Percentiles rank a stretch among this genome's conserved stretches.
phyloP scores from a whole-genome alignment of 805 yeast species.

The Pichia membranifaciens region DNA sequence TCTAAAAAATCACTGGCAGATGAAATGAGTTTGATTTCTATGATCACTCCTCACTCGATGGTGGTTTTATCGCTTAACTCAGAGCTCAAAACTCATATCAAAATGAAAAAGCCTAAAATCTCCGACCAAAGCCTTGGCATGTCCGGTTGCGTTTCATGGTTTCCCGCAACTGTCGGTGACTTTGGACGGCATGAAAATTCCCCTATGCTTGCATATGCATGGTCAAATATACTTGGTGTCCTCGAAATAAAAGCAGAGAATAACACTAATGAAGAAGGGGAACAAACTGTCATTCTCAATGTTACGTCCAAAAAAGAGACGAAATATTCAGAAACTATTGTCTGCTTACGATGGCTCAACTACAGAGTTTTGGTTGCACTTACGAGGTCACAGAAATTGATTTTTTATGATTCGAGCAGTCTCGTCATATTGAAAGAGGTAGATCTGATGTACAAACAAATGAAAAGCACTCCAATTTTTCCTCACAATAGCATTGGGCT shows the following conservation, averaged over 20 bases:
- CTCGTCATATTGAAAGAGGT: conserved; percentile 32
- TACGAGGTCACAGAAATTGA: conserved; percentile 41
- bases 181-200: conserved; percentile 23
- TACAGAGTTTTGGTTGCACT: conserved; percentile 35
- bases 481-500: conserved; percentile 14
- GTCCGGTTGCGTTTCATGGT: conserved; percentile 56
- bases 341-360: conserved; percentile 53
- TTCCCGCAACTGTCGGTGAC: conserved; percentile 40
- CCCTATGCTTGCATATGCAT: conserved; percentile 59
- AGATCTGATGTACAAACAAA: conserved; percentile 37
- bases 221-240: conserved; percentile 57
- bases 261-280: conserved; percentile 22
- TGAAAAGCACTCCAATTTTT: conserved; percentile 20
- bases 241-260: conserved; percentile 32
- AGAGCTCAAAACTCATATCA: conserved; percentile 46
- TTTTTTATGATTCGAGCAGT: conserved; percentile 36
- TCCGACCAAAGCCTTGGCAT: conserved; percentile 26
- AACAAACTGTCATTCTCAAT: conserved; percentile 23
- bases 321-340: conserved; percentile 44
- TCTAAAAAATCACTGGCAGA: conserved; percentile 42
- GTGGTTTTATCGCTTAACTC: conserved; percentile 52
- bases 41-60: conserved; percentile 47
- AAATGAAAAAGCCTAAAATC: conserved; percentile 42
- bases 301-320: conserved; percentile 38
- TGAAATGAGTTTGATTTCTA: conserved; percentile 51